These are phyloP conservation scores for Ophiorrhiza pumila DNA, from an alignment of 257 asterid genomes.

Conservation along the genomic window DNA sequence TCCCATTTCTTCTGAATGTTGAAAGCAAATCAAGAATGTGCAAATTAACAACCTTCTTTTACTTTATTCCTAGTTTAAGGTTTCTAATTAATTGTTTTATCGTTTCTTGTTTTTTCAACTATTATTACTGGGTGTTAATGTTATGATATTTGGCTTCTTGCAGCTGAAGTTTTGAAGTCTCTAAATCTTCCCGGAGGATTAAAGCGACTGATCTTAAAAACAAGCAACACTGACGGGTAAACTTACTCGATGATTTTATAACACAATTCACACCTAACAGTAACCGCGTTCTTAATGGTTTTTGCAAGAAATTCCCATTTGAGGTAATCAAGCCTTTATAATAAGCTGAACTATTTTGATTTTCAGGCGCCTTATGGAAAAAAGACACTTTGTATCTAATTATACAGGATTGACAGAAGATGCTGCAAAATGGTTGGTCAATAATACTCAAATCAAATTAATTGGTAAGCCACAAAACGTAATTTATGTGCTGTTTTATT, in stretches of 20 bases:
- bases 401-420: constrained; percentile 29
- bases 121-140: no score
- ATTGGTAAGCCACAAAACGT: constrained; percentile 18
- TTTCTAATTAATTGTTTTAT: no score
- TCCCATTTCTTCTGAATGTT: no score
- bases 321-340: background rate
- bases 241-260: no score
- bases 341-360: background rate
- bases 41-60: no score
- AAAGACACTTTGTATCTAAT: background rate
- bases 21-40: no score
- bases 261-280: no score
- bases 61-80: no score
- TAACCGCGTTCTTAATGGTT: no score
- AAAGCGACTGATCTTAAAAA: background rate
- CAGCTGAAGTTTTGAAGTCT: constrained; percentile 1
- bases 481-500: background rate
- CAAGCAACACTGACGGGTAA: background rate
- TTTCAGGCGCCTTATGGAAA: constrained; percentile 19
- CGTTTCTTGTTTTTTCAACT: no score
- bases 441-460: constrained; percentile 23
- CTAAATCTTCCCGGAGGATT: background rate
- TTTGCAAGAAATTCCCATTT: background rate
- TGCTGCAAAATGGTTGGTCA: constrained; percentile 31
- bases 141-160: background rate